Evolutionary conservation across 2,329 filamentous ascomycete species (phyloP), one percentile per base, ranked within the genome.

Genomic region (Botrytis cinerea): DNA sequence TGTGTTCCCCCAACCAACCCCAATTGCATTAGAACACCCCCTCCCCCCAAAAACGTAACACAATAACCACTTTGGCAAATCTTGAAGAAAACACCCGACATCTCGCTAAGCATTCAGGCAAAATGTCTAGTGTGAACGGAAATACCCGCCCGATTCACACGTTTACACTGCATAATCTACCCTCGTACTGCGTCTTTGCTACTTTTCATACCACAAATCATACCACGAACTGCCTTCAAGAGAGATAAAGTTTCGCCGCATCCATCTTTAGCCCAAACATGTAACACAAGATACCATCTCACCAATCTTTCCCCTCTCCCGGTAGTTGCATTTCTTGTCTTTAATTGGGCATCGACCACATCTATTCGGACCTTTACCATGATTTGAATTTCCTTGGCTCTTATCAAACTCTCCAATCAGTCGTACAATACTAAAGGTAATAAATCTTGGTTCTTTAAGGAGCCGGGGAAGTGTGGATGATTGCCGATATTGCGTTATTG

Each of bases 301-400:
- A 32, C 51, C 51, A 57, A 57, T n/a, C 51, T 28, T 28, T 28
- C 51, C 6, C 51, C 51, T 28, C 51, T 57, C 51, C 51, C 51
- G 51, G 51, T 57, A 57, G 51, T 57, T 57, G 51, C 51, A 57
- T 57, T 28, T 18, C 51, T 57, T 18, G 14, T 18, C n/a, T 57
- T 18, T 32, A 4, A 57, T 32, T 57, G 51, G 51, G 9, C 6
- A 57, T 28, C 18, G 1, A 45, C 7, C n/a, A 1, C 51, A 57
- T 57, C 51, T 57, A 57, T 57, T 57, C 51, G 51, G 51, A 57
- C 51, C 51, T 57, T 57, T 57, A 57, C 51, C 51, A 57, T 28
- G 12, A 57, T 57, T 28, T n/a, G n/a, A 18, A 57, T 18, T 57
- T 32, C 6, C 51, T 57, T 57, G 51, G 51, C 51, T 57, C 14